Base-by-base conservation (phyloP, 805 yeast species). In the Lipomyces yamanashiensis region DNA sequence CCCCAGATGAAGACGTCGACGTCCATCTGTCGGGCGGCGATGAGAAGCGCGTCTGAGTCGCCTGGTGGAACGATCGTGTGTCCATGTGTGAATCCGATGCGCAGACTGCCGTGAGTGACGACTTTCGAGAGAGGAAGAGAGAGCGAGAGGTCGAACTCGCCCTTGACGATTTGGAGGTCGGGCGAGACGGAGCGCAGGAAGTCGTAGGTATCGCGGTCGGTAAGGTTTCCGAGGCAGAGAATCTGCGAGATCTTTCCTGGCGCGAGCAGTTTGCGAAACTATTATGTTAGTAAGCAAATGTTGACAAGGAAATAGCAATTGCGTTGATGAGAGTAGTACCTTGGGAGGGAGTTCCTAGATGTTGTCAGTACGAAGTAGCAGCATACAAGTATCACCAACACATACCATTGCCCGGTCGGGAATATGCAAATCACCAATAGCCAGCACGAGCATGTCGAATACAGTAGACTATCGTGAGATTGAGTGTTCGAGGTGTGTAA, bases 1-100 rank as follows among this genome's bases (percentile, higher is more conserved):
- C 98, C 98, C 89, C 95, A 91, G 13, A 95, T 80, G 68, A 95
- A 79, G 5, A 95, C 84, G 75, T 95, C 98, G 45, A 90, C 98
- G 74, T 92, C 96, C 81, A 92, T 81, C 76, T 91, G 91, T 64
- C 99, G 82, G 0, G 98, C 97, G 64, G 89, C 82, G 0, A 89
- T 84, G 65, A 90, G 80, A 59, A 95, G 79, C 54, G 96, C 87
- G 70, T 92, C 84, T 2, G 97, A 96, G 72, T 95, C 98, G 52
- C 85, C 86, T 64, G 86, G 85, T 1, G 99, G 98, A 8, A 92
- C 87, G 1, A 92, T 80, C 34, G 88, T 87, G 74, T 86, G 87
- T 6, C 98, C 97, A 71, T 90, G 87, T 13, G 93, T 85, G 68
- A 92, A 83, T 2, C 98, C 98, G 54, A 93, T 85, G 59, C 86